Percentiles rank a stretch among this genome's conserved stretches.
Conservation (phyloP, 805 yeast species). For the Starmerella bombicola region DNA sequence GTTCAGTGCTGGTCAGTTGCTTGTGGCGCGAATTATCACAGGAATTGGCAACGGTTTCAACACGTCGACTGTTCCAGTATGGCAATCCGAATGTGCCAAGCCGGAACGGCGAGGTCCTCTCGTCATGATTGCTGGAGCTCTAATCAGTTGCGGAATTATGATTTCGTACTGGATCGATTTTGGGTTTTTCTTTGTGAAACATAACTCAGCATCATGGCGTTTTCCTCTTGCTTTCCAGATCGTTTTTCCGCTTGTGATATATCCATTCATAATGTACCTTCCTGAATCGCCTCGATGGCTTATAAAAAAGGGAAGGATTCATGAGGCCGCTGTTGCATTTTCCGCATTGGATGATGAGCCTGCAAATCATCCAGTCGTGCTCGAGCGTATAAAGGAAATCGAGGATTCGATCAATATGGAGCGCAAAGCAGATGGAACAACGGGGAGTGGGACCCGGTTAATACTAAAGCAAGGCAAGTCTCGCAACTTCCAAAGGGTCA, state of each 20-base stretch:
- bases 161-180: constrained; percentile 61
- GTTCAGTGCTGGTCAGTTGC: constrained; percentile 49
- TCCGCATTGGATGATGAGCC: constrained; percentile 32
- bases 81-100: constrained; percentile 59
- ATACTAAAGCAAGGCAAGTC: constrained; percentile 26
- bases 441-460: constrained; percentile 28
- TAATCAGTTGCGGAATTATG: constrained; percentile 54
- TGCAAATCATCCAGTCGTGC: constrained; percentile 5
- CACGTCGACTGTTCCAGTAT: constrained; percentile 64
- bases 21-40: constrained; percentile 52
- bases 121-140: constrained; percentile 52
- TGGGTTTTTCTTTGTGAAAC: constrained; percentile 48
- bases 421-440: constrained; percentile 6
- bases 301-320: constrained; percentile 48
- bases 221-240: constrained; percentile 52
- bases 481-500: constrained; percentile 20
- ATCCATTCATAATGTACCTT: constrained; percentile 34
- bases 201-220: constrained; percentile 51
- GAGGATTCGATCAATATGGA: constrained; percentile 13
- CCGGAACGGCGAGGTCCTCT: constrained; percentile 49
- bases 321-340: constrained; percentile 35
- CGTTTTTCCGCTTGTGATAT: constrained; percentile 22
- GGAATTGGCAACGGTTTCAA: constrained; percentile 62
- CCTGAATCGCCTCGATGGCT: constrained; percentile 85
- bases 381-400: constrained; percentile 10